phyloP scores from a whole-genome alignment of 768 basidiomycete species.

The Suillus discolor region DNA sequence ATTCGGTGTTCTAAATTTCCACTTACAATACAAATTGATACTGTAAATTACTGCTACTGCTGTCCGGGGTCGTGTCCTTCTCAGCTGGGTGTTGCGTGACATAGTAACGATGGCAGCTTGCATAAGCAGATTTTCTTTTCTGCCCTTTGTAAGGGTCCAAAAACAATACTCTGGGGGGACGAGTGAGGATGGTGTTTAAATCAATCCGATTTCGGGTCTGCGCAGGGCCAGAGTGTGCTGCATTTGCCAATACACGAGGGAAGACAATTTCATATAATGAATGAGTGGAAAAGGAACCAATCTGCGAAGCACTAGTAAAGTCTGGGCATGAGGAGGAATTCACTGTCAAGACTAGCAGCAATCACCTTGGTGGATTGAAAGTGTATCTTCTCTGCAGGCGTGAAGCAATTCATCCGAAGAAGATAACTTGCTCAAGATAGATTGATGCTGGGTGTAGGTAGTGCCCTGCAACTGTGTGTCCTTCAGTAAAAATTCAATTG shows the following conservation, averaged over 20 bases:
- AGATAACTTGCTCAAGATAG: slow-evolving; percentile 54
- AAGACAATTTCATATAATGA: slow-evolving; percentile 53
- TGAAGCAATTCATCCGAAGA: slow-evolving; percentile 41
- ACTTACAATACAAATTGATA: too few species aligned
- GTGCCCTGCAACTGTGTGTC: slow-evolving; percentile 56
- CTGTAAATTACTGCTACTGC: too few species aligned
- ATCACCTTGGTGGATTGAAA: slow-evolving; percentile 36
- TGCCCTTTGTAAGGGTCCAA: too few species aligned
- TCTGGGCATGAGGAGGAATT: slow-evolving; percentile 37
- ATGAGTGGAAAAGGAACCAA: slow-evolving; percentile 50
- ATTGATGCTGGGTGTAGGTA: slow-evolving; percentile 69
- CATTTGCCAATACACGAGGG: slow-evolving; percentile 50
- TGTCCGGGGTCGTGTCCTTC: too few species aligned
- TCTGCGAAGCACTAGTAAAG: slow-evolving; percentile 34
- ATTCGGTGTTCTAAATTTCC: too few species aligned
- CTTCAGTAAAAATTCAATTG: slow-evolving; percentile 50
- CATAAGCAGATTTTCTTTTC: too few species aligned
- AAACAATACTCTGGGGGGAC: too few species aligned
- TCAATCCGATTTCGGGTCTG: slow-evolving; percentile 20
- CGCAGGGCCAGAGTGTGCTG: slow-evolving; percentile 22
- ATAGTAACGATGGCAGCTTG: too few species aligned
- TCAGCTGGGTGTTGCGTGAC: too few species aligned
- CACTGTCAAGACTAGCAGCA: slow-evolving; percentile 39
- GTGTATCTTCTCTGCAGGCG: slow-evolving; percentile 47
- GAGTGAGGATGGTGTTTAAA: too few species aligned